Conservation (phyloP, 2,329 filamentous ascomycete genomes). For the Sporothrix phasma region DNA sequence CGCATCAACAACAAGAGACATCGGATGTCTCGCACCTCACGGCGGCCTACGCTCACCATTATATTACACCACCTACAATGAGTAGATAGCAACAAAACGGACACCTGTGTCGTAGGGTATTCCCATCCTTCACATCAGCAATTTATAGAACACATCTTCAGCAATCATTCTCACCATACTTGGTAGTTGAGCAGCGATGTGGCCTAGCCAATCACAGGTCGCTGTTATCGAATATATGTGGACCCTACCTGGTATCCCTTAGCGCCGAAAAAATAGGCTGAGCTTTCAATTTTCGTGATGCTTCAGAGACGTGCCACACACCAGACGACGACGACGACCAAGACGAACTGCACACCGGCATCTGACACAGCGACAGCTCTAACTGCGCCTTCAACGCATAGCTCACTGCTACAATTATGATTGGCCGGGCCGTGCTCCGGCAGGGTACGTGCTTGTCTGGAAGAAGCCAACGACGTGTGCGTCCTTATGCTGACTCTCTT, state of each 20-base stretch:
- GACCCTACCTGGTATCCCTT: background rate
- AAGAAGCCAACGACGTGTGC: background rate
- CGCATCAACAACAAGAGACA: too few species aligned
- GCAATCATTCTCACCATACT: too few species aligned
- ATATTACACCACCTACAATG: too few species aligned
- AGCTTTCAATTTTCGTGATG: slow-evolving; percentile 4
- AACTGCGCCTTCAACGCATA: background rate
- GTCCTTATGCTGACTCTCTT: background rate
- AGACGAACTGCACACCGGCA: background rate
- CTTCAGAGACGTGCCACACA: background rate
- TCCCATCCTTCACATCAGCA: too few species aligned
- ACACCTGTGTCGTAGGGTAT: too few species aligned
- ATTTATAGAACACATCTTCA: too few species aligned
- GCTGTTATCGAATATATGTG: background rate
- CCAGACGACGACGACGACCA: background rate
- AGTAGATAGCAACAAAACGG: too few species aligned
- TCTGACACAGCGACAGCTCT: background rate
- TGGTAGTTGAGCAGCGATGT: too few species aligned
- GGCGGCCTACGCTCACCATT: too few species aligned
- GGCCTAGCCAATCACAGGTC: background rate
- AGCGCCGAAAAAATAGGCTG: slow-evolving; percentile 12
- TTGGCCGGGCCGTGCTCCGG: slow-evolving; percentile 46
- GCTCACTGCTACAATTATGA: slow-evolving; percentile 33
- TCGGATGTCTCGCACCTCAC: too few species aligned
- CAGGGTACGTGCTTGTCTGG: slow-evolving; percentile 35